Percentiles rank a stretch among this genome's conserved stretches.
Evolutionary conservation across 768 basidiomycete species (phyloP).

Genomic region (Mrakia frigida): DNA sequence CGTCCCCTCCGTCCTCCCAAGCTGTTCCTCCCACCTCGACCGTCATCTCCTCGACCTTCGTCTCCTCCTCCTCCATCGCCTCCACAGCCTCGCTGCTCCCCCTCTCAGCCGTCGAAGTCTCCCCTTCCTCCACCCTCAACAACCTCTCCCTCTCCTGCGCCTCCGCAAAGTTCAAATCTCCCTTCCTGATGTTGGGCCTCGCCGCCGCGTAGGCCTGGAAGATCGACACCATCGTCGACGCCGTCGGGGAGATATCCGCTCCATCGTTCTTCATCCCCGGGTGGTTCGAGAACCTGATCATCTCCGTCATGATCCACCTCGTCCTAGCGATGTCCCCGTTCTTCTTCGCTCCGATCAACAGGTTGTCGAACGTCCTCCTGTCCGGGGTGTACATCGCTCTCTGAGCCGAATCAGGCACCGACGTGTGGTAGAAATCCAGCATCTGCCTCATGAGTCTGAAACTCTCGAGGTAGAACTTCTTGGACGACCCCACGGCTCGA

Average conservation of each 20-base stretch:
- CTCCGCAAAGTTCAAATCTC: constrained; percentile 45
- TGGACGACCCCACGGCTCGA: constrained; percentile 53
- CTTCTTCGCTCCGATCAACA: constrained; percentile 86
- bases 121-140: background rate
- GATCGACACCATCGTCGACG: constrained; percentile 70
- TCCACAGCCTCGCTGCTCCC: background rate
- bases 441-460: constrained; percentile 81
- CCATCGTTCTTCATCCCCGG: constrained; percentile 31
- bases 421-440: constrained; percentile 70
- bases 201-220: constrained; percentile 86
- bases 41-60: background rate
- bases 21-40: background rate
- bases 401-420: constrained; percentile 46
- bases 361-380: constrained; percentile 64
- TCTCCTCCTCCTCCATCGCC: background rate
- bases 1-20: constrained; percentile 28
- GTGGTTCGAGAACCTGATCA: constrained; percentile 49
- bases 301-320: constrained; percentile 86
- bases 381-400: constrained; percentile 53
- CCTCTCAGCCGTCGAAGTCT: background rate
- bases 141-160: background rate
- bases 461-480: constrained; percentile 65
- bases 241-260: constrained; percentile 48
- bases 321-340: constrained; percentile 74
- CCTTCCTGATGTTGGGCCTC: constrained; percentile 61